phyloP scores from a whole-genome alignment of 2,329 filamentous ascomycete species.

The Magnaporthiopsis rhizophila region DNA sequence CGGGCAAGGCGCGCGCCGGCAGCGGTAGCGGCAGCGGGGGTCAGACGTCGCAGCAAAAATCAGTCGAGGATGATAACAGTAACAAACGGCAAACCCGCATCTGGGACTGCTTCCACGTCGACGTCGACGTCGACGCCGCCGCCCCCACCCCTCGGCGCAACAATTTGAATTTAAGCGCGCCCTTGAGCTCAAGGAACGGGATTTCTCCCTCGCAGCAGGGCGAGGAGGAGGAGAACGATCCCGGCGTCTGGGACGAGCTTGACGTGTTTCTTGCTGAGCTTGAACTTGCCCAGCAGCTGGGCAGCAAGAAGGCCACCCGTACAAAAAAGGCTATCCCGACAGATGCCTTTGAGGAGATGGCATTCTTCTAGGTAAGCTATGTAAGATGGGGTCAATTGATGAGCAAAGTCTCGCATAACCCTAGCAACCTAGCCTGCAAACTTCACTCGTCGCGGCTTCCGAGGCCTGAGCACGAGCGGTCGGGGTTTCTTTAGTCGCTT shows the following conservation, averaged over 20 bases:
- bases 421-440: too few species aligned
- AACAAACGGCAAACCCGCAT: background rate
- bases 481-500: background rate
- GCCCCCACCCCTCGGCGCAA: too few species aligned
- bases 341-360: too few species aligned
- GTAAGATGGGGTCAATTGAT: too few species aligned
- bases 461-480: background rate
- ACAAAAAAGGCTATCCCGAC: background rate
- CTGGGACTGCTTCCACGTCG: background rate
- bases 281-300: background rate
- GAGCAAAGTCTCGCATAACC: too few species aligned
- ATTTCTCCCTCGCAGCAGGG: background rate
- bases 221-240: background rate
- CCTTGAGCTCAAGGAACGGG: background rate
- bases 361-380: too few species aligned
- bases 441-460: background rate
- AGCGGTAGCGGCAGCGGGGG: too few species aligned
- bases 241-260: background rate
- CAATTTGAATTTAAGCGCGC: too few species aligned
- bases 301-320: too few species aligned
- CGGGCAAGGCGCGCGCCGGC: too few species aligned
- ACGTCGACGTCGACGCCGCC: too few species aligned
- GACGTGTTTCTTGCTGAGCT: background rate
- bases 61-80: background rate
- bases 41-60: background rate